Conservation (phyloP, 2,329 filamentous ascomycete species). For the Aspergillus ochraceoroseus region DNA sequence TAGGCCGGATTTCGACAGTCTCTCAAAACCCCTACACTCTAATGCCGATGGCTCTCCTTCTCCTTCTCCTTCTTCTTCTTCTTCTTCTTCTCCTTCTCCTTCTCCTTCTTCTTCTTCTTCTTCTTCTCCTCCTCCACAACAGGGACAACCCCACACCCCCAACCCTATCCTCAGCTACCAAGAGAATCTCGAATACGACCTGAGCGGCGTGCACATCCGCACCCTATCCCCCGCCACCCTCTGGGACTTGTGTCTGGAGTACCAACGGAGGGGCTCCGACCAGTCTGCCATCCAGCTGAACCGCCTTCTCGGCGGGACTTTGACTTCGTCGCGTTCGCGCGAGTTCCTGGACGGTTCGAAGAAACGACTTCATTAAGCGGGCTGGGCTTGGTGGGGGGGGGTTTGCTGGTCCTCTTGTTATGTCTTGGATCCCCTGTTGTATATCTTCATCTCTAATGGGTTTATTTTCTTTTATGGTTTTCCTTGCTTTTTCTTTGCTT, state of each 20-base stretch:
- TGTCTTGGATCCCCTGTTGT: no score
- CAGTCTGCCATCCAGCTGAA: slow-evolving; percentile 23
- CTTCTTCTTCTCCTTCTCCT: no score
- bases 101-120: no score
- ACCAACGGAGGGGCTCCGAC: slow-evolving; percentile 29
- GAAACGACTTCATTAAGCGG: slow-evolving; percentile 5
- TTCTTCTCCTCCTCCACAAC: slow-evolving; percentile 14
- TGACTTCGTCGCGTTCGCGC: slow-evolving; percentile 27
- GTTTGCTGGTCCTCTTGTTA: neutral
- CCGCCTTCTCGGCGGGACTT: slow-evolving; percentile 28
- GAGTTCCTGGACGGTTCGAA: slow-evolving; percentile 5
- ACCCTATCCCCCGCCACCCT: slow-evolving; percentile 29
- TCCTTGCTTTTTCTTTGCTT: no score
- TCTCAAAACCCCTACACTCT: slow-evolving; percentile 20
- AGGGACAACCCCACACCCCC: neutral
- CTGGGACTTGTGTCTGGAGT: slow-evolving; percentile 38
- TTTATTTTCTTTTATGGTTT: no score
- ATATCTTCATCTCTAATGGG: no score
- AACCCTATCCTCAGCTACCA: slow-evolving; percentile 26
- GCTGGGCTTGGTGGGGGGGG: no score
- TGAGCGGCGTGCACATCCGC: slow-evolving; percentile 31
- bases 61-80: no score
- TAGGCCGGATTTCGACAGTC: slow-evolving; percentile 24
- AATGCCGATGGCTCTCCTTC: neutral
- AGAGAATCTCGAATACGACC: slow-evolving; percentile 34